These are phyloP conservation scores for Chiua sp. DNA, from an alignment of 1,284 basidiomycete species.

Conservation along the genomic window DNA sequence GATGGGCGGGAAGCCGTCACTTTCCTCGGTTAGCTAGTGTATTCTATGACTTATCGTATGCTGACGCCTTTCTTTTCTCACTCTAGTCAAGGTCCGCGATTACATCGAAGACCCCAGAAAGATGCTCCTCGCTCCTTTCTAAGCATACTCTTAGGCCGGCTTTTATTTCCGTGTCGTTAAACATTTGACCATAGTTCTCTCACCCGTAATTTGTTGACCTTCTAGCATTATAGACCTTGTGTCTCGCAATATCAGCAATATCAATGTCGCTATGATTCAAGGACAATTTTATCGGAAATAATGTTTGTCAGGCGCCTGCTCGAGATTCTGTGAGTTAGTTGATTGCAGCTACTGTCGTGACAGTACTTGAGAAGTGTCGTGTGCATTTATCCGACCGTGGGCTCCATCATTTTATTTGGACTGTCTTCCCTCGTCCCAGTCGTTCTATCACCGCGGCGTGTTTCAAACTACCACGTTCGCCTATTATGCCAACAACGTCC, in stretches of 20 bases:
- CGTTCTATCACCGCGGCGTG: no score
- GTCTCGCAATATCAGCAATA: conserved; percentile 1
- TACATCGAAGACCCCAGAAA: conserved; percentile 63
- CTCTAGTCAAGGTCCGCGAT: conserved; percentile 64
- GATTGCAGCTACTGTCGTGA: no score
- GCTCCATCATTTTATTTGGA: no score
- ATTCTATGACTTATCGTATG: conserved; percentile 3
- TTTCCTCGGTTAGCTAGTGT: conserved; percentile 82
- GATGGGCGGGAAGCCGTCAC: conserved; percentile 97
- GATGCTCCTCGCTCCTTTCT: conserved; percentile 52
- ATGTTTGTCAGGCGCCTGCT: background rate
- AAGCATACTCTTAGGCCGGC: background rate
- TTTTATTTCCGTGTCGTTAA: conserved; percentile 4
- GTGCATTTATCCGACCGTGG: background rate
- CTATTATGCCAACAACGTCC: no score
- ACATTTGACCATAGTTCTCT: conserved; percentile 12
- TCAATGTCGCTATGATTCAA: background rate
- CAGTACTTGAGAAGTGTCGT: background rate
- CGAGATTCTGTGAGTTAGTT: no score
- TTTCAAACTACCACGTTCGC: no score
- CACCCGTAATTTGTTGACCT: conserved; percentile 15
- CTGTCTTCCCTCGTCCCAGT: background rate
- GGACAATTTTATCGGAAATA: background rate
- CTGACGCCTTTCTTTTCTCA: conserved; percentile 34
- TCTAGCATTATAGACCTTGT: conserved; percentile 9